Evolutionary conservation across 108 stramenopile species (phyloP).

Genomic region (Cyclotella cryptica): DNA sequence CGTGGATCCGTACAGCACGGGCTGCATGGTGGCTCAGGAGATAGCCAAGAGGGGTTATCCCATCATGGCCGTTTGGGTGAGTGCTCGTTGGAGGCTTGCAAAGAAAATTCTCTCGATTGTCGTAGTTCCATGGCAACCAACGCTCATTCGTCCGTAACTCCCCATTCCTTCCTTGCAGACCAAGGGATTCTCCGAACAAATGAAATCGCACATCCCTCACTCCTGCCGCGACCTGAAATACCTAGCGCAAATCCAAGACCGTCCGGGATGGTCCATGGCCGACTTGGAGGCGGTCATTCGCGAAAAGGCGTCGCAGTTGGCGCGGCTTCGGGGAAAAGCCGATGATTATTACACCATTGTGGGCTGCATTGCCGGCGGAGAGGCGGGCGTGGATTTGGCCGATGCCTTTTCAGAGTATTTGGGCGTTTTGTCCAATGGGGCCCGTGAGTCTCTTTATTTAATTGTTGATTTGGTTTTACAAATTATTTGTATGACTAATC

Average conservation of each 20-base stretch:
- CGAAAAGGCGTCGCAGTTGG: constrained; percentile 6
- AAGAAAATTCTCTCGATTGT: not conserved
- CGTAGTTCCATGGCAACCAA: not conserved
- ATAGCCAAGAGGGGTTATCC: constrained; percentile 78
- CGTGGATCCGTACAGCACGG: constrained; percentile 90
- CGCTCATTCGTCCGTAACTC: not conserved
- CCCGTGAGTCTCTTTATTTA: constrained; percentile 21
- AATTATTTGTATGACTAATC: not conserved
- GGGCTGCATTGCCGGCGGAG: constrained; percentile 82
- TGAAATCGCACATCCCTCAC: constrained; percentile 77
- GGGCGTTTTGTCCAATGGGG: constrained; percentile 73
- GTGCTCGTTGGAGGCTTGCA: not conserved
- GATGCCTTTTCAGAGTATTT: constrained; percentile 72
- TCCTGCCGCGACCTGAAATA: constrained; percentile 67
- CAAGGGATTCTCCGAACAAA: constrained; percentile 67
- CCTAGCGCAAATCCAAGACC: constrained; percentile 64
- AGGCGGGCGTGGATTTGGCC: constrained; percentile 85
- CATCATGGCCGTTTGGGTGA: constrained; percentile 65
- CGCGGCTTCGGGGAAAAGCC: constrained; percentile 8
- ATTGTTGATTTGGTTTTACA: not conserved
- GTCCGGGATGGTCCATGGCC: constrained; percentile 47
- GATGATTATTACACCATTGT: constrained; percentile 46
- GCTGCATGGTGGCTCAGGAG: constrained; percentile 84
- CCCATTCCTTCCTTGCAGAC: constrained; percentile 55
- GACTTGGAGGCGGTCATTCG: constrained; percentile 49